A percentile compares a stretch with the other conserved stretches of the same genome.
phyloP scores from a whole-genome alignment of 805 yeast genomes.

The Candida cerambycidarum region DNA sequence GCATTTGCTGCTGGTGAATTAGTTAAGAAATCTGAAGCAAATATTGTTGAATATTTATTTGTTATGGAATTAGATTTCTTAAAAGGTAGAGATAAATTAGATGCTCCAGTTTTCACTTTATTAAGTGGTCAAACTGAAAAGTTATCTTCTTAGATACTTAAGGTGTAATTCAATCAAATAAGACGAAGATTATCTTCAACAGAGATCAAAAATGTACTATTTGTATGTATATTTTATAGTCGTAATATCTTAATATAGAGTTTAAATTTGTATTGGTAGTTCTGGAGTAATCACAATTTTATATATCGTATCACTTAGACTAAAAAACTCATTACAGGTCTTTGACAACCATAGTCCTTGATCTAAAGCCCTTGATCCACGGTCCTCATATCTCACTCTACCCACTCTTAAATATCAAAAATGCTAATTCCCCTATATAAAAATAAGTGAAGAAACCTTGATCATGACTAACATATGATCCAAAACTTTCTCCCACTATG shows the following conservation, averaged over 20 bases:
- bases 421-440: slow-evolving; percentile 67
- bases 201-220: background rate
- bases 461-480: slow-evolving; percentile 78
- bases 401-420: slow-evolving; percentile 68
- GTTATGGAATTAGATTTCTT: slow-evolving; percentile 94
- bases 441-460: slow-evolving; percentile 70
- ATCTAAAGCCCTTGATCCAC: no score
- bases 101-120: slow-evolving; percentile 86
- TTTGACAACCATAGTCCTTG: no score
- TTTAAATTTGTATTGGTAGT: no score
- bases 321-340: no score
- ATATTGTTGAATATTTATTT: slow-evolving; percentile 77
- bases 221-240: slow-evolving; percentile 1
- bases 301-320: no score
- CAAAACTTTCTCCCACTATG: slow-evolving; percentile 76
- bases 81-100: slow-evolving; percentile 86
- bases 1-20: slow-evolving; percentile 93
- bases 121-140: slow-evolving; percentile 74
- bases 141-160: background rate
- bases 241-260: background rate
- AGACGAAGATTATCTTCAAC: background rate
- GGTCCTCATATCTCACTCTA: no score
- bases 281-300: no score
- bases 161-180: background rate
- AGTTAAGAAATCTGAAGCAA: slow-evolving; percentile 63